A percentile compares a stretch with the other conserved stretches of the same genome.
Conservation (phyloP, 2,329 filamentous ascomycete genomes). For the Fusarium sambucinum region DNA sequence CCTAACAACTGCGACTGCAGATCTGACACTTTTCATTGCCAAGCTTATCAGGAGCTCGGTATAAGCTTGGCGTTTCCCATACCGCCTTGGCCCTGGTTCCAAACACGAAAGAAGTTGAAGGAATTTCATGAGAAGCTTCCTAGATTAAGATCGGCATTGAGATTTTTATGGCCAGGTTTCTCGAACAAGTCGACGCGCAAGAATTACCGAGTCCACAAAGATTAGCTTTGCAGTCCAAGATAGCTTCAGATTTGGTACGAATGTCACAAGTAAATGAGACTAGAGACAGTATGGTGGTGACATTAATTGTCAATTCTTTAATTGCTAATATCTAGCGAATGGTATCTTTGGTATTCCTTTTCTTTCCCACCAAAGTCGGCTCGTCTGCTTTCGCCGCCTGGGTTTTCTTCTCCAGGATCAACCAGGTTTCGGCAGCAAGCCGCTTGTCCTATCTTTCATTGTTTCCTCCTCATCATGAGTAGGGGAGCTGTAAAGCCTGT, state of each 20-base stretch:
- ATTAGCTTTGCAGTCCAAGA: not conserved
- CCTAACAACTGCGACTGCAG: not conserved
- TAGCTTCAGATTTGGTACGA: too few relatives aligned
- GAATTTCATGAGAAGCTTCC: not conserved
- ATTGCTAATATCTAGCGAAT: conserved; percentile 55
- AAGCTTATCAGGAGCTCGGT: conserved; percentile 12
- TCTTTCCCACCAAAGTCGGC: conserved; percentile 36
- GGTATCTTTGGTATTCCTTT: conserved; percentile 54
- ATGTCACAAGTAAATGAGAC: not conserved
- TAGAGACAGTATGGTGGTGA: conserved; percentile 26
- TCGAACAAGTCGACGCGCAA: not conserved
- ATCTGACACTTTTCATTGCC: conserved; percentile 5
- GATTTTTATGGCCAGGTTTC: not conserved
- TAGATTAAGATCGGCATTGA: conserved; percentile 28
- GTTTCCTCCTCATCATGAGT: conserved; percentile 41
- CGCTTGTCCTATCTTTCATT: conserved; percentile 20
- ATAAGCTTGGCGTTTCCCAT: conserved; percentile 15
- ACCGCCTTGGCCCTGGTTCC: not conserved
- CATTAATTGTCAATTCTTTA: conserved; percentile 46
- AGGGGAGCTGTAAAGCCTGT: conserved; percentile 27
- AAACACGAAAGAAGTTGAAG: not conserved
- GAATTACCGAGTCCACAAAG: not conserved
- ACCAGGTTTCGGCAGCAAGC: conserved; percentile 31
- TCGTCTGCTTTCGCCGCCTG: conserved; percentile 41
- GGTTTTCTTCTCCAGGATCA: conserved; percentile 40